phyloP scores from a whole-genome alignment of 805 yeast species.

The Candida khao-thaluensis region DNA sequence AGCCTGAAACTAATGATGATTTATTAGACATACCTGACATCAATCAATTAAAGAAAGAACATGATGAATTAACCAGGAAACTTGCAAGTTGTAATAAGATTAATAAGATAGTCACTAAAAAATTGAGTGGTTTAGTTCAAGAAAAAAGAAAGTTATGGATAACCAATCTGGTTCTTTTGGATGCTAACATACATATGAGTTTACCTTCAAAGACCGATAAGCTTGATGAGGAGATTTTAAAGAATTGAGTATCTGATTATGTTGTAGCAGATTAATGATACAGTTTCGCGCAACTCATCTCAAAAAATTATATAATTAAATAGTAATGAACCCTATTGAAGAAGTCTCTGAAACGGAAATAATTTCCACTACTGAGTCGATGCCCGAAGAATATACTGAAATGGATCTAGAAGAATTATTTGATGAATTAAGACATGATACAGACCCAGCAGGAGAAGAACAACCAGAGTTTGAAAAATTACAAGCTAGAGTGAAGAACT shows the following conservation, averaged over 20 bases:
- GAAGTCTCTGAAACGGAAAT: slow-evolving; percentile 28
- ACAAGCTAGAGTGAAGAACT: slow-evolving; percentile 31
- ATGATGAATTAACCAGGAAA: slow-evolving; percentile 29
- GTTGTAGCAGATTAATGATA: no score
- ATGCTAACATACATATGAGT: slow-evolving; percentile 40
- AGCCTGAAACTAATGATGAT: background rate
- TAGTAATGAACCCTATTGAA: slow-evolving; percentile 17
- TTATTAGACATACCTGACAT: slow-evolving; percentile 13
- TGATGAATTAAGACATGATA: slow-evolving; percentile 27
- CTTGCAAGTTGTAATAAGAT: slow-evolving; percentile 40
- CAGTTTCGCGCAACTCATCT: slow-evolving; percentile 6
- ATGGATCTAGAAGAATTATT: slow-evolving; percentile 28
- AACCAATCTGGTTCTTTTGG: slow-evolving; percentile 42
- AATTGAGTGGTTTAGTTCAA: slow-evolving; percentile 25
- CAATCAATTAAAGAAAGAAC: slow-evolving; percentile 18
- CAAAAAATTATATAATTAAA: background rate
- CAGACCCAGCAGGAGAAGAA: slow-evolving; percentile 4
- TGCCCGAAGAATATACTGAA: slow-evolving; percentile 18
- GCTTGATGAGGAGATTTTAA: slow-evolving; percentile 14
- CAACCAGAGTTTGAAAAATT: slow-evolving; percentile 30
- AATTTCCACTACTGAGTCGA: slow-evolving; percentile 25
- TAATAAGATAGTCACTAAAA: slow-evolving; percentile 32
- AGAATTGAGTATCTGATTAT: slow-evolving; percentile 1
- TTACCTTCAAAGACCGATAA: slow-evolving; percentile 22
- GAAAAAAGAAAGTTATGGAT: slow-evolving; percentile 40